phyloP scores from a whole-genome alignment of 2,329 filamentous ascomycete species.

The Fusarium solani-melongenae region DNA sequence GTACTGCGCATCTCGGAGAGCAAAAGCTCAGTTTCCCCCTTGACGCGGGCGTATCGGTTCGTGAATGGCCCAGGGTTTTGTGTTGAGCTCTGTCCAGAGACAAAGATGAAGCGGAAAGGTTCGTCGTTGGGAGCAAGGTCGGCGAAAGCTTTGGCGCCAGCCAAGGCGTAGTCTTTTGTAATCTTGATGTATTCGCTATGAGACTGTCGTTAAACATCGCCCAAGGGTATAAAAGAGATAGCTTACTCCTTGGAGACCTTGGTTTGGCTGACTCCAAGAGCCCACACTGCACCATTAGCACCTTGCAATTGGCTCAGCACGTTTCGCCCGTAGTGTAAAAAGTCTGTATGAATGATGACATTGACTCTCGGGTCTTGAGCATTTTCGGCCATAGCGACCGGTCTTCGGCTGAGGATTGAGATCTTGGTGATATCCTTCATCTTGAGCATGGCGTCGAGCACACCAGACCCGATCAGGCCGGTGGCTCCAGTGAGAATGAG shows the following conservation, averaged over 20 bases:
- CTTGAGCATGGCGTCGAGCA: constrained; percentile 36
- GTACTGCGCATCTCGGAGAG: constrained; percentile 17
- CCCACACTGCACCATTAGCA: constrained; percentile 31
- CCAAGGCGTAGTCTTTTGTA: constrained; percentile 26
- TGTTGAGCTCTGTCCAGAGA: constrained; percentile 20
- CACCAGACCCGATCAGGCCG: constrained; percentile 28
- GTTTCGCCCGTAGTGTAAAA: constrained; percentile 10
- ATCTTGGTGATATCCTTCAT: constrained; percentile 31
- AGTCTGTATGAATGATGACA: constrained; percentile 28
- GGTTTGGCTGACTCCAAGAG: constrained; percentile 31
- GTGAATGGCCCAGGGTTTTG: constrained; percentile 18
- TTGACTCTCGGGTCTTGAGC: constrained; percentile 24
- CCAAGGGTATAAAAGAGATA: not conserved
- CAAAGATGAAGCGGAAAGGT: constrained; percentile 31
- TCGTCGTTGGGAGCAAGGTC: constrained; percentile 12
- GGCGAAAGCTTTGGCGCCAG: constrained; percentile 25
- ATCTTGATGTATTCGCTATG: constrained; percentile 29
- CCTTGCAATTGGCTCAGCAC: constrained; percentile 23
- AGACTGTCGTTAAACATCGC: not conserved
- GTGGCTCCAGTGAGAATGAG: constrained; percentile 45
- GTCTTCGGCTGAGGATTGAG: constrained; percentile 30
- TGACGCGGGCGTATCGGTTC: constrained; percentile 21
- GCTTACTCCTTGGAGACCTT: constrained; percentile 32
- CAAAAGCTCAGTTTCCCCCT: constrained; percentile 25
- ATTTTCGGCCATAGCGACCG: constrained; percentile 20